phyloP scores from a whole-genome alignment of 1,139 yeast genomes.

The Pichiaceae sp. region DNA sequence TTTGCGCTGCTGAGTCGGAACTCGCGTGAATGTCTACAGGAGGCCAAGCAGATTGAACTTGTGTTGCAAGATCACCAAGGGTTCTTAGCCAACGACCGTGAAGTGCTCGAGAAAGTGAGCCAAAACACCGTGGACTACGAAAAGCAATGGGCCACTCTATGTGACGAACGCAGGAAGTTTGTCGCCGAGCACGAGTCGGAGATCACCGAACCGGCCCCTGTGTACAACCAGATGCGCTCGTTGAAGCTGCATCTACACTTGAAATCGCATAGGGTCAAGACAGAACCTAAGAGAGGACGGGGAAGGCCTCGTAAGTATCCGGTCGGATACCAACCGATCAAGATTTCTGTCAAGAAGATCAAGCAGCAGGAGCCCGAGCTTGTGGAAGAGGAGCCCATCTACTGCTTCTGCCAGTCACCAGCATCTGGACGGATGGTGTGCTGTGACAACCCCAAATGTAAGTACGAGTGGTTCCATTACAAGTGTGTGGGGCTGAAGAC shows the following conservation, averaged over 20 bases:
- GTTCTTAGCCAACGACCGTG: conserved; percentile 17
- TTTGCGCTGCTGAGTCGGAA: conserved; percentile 7
- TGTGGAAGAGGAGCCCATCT: conserved; percentile 15
- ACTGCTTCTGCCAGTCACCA: conserved; percentile 63
- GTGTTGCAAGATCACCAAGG: conserved; percentile 15
- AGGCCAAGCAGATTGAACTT: conserved; percentile 15
- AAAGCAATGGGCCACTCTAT: conserved; percentile 15
- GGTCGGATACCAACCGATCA: neutral
- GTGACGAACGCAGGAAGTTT: conserved; percentile 14
- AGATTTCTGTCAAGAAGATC: neutral
- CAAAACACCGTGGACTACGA: conserved; percentile 8
- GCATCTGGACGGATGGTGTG: conserved; percentile 77
- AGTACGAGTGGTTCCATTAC: conserved; percentile 73
- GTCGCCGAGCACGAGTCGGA: conserved; percentile 4
- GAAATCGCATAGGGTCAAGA: neutral
- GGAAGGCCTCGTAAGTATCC: too few species aligned
- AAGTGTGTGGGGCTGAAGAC: conserved; percentile 61
- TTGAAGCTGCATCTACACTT: neutral
- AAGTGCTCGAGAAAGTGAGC: conserved; percentile 14
- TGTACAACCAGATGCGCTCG: neutral
- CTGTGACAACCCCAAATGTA: conserved; percentile 66
- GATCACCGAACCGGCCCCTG: neutral
- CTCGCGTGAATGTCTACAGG: conserved; percentile 15
- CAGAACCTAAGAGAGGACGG: neutral
- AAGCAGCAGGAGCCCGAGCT: neutral